Percentiles rank a stretch among this genome's conserved stretches.
Conservation (phyloP, 371 early-diverging fungal genomes). For the Mucor velutinosus region DNA sequence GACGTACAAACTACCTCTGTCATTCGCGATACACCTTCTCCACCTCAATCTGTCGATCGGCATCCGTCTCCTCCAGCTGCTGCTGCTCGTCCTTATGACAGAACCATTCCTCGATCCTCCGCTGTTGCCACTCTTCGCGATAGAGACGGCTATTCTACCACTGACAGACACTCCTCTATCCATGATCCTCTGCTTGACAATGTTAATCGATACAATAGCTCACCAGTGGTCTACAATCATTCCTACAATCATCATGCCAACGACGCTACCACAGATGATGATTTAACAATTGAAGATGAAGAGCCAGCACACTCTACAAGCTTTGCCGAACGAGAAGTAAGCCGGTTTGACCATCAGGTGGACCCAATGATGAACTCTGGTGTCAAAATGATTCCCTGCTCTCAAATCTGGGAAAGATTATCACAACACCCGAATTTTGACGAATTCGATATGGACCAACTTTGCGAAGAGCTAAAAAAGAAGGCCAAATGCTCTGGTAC, state of each 20-base stretch:
- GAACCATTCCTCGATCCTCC: neutral
- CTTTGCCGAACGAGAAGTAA: constrained; percentile 21
- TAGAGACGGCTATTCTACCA: neutral
- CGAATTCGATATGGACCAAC: constrained; percentile 37
- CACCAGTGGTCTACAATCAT: neutral
- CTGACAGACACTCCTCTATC: neutral
- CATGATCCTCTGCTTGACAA: neutral
- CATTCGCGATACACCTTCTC: neutral
- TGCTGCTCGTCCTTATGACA: neutral
- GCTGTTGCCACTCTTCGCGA: neutral
- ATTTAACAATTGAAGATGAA: constrained; percentile 2
- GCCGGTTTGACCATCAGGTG: constrained; percentile 18
- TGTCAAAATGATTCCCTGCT: constrained; percentile 33
- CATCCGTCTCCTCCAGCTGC: constrained; percentile 5
- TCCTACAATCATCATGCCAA: neutral
- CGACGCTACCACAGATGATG: constrained; percentile 3
- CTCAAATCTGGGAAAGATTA: constrained; percentile 57
- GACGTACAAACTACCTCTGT: constrained; percentile 7
- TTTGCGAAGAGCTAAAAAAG: constrained; percentile 53
- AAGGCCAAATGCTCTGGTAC: constrained; percentile 62
- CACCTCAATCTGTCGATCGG: neutral
- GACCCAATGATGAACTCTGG: constrained; percentile 13
- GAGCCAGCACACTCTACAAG: neutral
- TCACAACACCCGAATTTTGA: constrained; percentile 62
- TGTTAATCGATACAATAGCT: neutral